Base-by-base conservation (phyloP, 2,329 filamentous ascomycete species). In the Eutypa lata region DNA sequence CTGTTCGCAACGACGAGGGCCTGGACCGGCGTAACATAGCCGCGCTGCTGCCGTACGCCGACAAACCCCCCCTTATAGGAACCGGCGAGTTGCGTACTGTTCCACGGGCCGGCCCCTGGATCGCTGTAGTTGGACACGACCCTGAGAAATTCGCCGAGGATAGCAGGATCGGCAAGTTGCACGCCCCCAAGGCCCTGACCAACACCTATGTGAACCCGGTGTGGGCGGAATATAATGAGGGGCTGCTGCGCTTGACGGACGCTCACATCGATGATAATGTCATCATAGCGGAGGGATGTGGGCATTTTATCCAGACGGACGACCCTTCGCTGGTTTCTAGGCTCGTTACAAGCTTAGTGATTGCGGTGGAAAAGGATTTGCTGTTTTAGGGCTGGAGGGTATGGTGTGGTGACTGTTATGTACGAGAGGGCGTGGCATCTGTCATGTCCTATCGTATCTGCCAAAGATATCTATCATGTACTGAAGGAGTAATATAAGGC, bases 261-360 rank as follows among this genome's bases (percentile, higher is more conserved):
- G 35, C 71, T 69, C 19, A 73, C 72, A 40, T n/a, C n/a, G n/a
- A n/a, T n/a, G n/a, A n/a, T n/a, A 76, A 76, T 0, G 75, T 74
- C 2, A 59, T 80, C 13, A 72, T 77, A 42, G 79, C 78, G 1
- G 66, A 71, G 7, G 70, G 71, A 0, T 78, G 77, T 33, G 79
- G 79, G 0, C 79, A 83, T 63, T 82, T 83, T 52, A 74, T 84
- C 22, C 82, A 84, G 57, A 70, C 67, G 35, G 80, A 83, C 54
- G 73, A 77, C 26, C 80, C 81, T 3, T 66, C 53, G 1, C 70
- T 77, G 52, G 77, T 80, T 7, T 62, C 73, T 14, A 50, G 55
- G 46, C 53, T 65, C 21, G 52, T 53, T 45, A 56, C 43, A 10
- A 43, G 52, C 14, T 50, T 66, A n/a, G n/a, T n/a, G n/a, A n/a